Evolutionary conservation across 305 asterid species (phyloP), one percentile per base, ranked within the genome.

Genomic region (Fraxinus albicans): DNA sequence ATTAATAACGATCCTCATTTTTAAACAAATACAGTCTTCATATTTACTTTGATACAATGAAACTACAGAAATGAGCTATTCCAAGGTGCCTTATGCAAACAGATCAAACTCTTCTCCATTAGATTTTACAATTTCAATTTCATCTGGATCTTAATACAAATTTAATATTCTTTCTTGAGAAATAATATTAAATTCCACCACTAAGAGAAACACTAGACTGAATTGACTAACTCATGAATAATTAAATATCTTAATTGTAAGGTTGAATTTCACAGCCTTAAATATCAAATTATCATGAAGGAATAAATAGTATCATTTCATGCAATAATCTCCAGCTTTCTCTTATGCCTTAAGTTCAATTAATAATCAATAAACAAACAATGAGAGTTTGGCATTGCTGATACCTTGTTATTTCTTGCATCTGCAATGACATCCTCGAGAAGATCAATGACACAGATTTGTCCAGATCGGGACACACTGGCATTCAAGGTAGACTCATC

Each of bases 401-500:
- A 34, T 90, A 95, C 99, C 99, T 95, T 95, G 83, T 92, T 89
- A 85, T 85, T 89, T 84, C 87, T 93, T 29, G 98, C 96, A 86
- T 87, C 94, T 27, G 89, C 83, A 82, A 96, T 88, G 76, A 87
- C 80, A 75, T 92, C 94, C 77, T 89, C 96, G 15, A 95, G 91
- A 84, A 84, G 87, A 78, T 89, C 94, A 81, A 84, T 79, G 79
- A 85, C 84, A 84, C 86, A 89, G 27, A 82, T 82, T 86, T 92
- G 91, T 73, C 91, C 90, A 34, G 97, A 93, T 27, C 85, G 92
- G 29, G 93, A 85, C 70, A 90, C 78, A 83, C 88, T 69, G 42
- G 86, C 77, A 87, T 83, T 90, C 76, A 89, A 77, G 77, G 80
- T 53, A 77, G 88, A 78, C 69, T 82, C 90, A 6, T 86, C 83